A percentile compares a stretch with the other conserved stretches of the same genome.
phyloP scores from a whole-genome alignment of 306 rosid species.

The Malus sieversii region DNA sequence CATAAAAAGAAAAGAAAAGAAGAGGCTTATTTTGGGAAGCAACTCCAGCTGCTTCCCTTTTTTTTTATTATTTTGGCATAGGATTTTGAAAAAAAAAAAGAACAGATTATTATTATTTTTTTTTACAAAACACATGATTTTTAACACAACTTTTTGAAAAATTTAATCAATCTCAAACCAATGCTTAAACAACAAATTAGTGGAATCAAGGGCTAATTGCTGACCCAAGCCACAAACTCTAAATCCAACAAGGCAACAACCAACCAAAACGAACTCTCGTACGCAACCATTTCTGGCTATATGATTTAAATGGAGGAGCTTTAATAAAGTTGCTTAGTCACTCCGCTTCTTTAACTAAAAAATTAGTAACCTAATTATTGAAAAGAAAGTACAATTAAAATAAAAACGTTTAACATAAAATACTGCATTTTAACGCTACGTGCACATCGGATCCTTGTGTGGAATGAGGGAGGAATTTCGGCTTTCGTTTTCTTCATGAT shows the following conservation, averaged over 20 bases:
- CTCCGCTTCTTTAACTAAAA: neutral
- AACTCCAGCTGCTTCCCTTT: too few species aligned
- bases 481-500: neutral
- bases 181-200: neutral
- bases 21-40: too few species aligned
- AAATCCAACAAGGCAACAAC: constrained; percentile 5
- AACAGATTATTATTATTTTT: too few species aligned
- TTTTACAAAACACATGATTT: too few species aligned
- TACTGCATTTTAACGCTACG: neutral
- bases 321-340: neutral
- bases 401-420: neutral
- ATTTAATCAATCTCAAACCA: too few species aligned
- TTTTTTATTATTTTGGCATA: too few species aligned
- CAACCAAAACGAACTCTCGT: neutral
- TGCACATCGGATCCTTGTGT: neutral
- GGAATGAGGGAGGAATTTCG: neutral
- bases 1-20: too few species aligned
- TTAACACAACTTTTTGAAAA: too few species aligned
- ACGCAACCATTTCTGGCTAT: neutral
- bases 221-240: neutral
- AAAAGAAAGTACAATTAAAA: neutral
- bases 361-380: neutral
- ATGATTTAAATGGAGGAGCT: neutral
- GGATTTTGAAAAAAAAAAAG: too few species aligned
- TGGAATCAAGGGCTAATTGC: neutral